Base-by-base conservation (phyloP, 2,329 filamentous ascomycete species). In the Diaporthe ampelina region DNA sequence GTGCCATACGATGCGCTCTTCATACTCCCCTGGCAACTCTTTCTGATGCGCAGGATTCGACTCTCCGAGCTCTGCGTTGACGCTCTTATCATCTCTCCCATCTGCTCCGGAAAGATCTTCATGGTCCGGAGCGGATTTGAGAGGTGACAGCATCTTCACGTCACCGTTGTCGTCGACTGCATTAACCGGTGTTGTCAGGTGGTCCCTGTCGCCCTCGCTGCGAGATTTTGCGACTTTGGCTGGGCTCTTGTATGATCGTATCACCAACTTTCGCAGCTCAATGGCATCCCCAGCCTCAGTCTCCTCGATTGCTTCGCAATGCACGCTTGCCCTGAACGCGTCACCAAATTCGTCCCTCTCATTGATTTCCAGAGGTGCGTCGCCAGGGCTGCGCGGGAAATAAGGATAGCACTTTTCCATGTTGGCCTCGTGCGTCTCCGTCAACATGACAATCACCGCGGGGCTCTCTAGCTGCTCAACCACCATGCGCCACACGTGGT, bases 401-500 rank as follows among this genome's bases (percentile, higher is more conserved):
- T 99, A 99, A 58, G 93, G 94, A 77, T 90, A 94, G 83, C 96
- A 98, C 83, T 98, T 98, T 82, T 97, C 91, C 79, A 90, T 86
- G 74, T 90, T 89, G 43, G 89, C 88, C 83, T 98, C 96, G 80
- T 94, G 89, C 35, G 95, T 96, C 81, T 95, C 94, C 3, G 96
- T 99, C 76, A 99, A 90, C 94, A 98, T 98, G 73, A 98, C 92
- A 70, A 98, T 93, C 73, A 98, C 94, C 1, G 91, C 95, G 3
- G 93, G 91, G 59, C 92, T 91, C 35, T 85, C 80, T 69, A 89
- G 83, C 83, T 97, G 94, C 79, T 97, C 92, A 81, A 94, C 94
- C 48, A 98, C 88, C 97, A 99, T 99, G 80, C 97, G 94, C 94
- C 96, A 99, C 77, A 97, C 94, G 80, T 97, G 95, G 77, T 92